Evolutionary conservation across 108 stramenopile species (phyloP), one percentile per base, ranked within the genome.

Genomic region (Nitzschia sp.): DNA sequence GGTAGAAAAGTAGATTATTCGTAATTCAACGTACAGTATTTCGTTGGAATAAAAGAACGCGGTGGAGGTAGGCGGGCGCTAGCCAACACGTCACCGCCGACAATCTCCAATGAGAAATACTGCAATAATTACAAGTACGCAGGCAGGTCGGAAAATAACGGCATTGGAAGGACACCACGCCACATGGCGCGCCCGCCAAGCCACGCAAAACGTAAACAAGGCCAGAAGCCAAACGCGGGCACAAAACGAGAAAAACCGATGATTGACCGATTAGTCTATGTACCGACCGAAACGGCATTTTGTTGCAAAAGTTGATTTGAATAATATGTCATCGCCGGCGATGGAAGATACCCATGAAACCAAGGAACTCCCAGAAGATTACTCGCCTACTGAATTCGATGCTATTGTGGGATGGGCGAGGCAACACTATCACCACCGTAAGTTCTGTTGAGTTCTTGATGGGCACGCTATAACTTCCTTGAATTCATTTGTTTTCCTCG

Each of bases 341-440:
- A 15, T 3, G 2, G 32, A 58, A 27, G 47, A 55, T 21, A 33
- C 33, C 21, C 53, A 67, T 50, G 53, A 67, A 4, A 16, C 33
- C 33, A 3, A 21, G 1, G 71, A 63, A 31, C 74, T 68, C 17
- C 67, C 74, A 53, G 58, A 55, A 45, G 57, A 57, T 21, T 75
- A 62, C 41, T 17, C 19, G 11, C 74, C 74, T 36, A 62, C 60
- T n/a, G 47, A 62, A 17, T 38, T 22, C 6, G 74, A 75, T 60
- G 66, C 54, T 9, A 75, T 75, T 63, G 45, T 48, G 45, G 74
- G 67, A 5, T 75, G 74, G 67, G 67, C 66, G 3, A 31, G 74
- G 28, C 66, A 68, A 34, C 61, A 68, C 59, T 68, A 68, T 56
- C 59, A 68, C 46, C 74, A 75, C 27, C 59, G 74, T 75, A 68